These are phyloP conservation scores for Naegleria lovaniensis DNA, from an alignment of 208 protist genomes.

Conservation along the genomic window DNA sequence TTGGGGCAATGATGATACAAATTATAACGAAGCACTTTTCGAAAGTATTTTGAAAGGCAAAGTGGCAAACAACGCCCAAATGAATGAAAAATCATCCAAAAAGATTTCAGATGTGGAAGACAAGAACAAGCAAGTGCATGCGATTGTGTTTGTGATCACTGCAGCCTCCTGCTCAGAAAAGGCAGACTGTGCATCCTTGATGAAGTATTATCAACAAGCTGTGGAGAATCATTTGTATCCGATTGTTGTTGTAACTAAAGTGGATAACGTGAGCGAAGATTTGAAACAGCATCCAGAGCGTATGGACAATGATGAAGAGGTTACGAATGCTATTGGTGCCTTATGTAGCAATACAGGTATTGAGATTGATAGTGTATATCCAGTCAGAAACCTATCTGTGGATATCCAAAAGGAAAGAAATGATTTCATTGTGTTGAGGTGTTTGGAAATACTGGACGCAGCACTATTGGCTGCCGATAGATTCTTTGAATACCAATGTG, in stretches of 20 bases:
- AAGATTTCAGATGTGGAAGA: not conserved
- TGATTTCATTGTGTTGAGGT: not conserved
- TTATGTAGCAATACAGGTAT: not conserved
- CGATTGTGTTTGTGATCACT: not conserved
- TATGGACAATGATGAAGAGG: not conserved
- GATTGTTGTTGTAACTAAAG: not conserved
- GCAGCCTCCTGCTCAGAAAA: not conserved
- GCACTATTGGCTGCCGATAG: not conserved
- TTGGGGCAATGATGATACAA: not conserved
- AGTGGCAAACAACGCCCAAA: not conserved
- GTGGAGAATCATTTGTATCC: not conserved
- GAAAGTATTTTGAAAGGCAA: not conserved
- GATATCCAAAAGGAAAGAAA: not conserved
- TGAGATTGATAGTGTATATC: not conserved
- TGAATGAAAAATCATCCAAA: not conserved
- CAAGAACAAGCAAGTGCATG: not conserved
- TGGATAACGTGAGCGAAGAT: not conserved
- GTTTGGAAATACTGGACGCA: not conserved
- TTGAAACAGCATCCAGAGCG: not conserved
- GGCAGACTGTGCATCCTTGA: not conserved
- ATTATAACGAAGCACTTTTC: not conserved
- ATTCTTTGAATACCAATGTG: not conserved
- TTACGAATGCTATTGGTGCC: not conserved
- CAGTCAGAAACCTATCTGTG: not conserved
- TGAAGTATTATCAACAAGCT: not conserved